Evolutionary conservation across 1,139 yeast genomes (phyloP).

Genomic region (Tardiomyces depauwii): DNA sequence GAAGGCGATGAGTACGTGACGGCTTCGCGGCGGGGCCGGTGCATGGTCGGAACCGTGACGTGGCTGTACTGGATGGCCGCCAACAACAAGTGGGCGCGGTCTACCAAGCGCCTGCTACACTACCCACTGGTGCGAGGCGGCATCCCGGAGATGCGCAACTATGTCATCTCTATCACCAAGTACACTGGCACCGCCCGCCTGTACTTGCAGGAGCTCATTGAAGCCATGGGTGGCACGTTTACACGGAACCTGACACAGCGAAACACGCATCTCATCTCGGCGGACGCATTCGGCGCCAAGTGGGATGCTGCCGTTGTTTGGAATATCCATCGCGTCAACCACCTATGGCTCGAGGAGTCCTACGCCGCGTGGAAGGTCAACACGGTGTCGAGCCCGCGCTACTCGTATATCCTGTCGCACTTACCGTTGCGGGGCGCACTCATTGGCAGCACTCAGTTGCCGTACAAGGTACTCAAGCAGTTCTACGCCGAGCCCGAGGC

Average conservation of each 20-base stretch:
- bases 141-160: slow-evolving; percentile 39
- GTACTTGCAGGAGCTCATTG: slow-evolving; percentile 55
- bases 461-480: slow-evolving; percentile 29
- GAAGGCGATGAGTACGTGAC: slow-evolving; percentile 42
- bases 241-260: slow-evolving; percentile 54
- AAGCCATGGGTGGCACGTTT: slow-evolving; percentile 64
- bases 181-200: slow-evolving; percentile 76
- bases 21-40: slow-evolving; percentile 12
- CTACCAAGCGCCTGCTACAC: slow-evolving; percentile 49
- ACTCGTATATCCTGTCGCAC: slow-evolving; percentile 35
- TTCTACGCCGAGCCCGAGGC: slow-evolving; percentile 28
- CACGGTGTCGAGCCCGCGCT: slow-evolving; percentile 35
- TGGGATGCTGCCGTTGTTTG: slow-evolving; percentile 59
- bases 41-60: slow-evolving; percentile 49
- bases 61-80: slow-evolving; percentile 68
- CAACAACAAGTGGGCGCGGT: slow-evolving; percentile 45
- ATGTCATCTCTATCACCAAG: slow-evolving; percentile 59
- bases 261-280: slow-evolving; percentile 66
- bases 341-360: slow-evolving; percentile 84
- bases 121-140: slow-evolving; percentile 55
- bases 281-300: slow-evolving; percentile 60
- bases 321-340: slow-evolving; percentile 57
- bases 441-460: slow-evolving; percentile 42
- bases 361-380: slow-evolving; percentile 48
- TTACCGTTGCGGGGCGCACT: slow-evolving; percentile 31